phyloP scores from a whole-genome alignment of 768 basidiomycete species.

The Russula sp. region DNA sequence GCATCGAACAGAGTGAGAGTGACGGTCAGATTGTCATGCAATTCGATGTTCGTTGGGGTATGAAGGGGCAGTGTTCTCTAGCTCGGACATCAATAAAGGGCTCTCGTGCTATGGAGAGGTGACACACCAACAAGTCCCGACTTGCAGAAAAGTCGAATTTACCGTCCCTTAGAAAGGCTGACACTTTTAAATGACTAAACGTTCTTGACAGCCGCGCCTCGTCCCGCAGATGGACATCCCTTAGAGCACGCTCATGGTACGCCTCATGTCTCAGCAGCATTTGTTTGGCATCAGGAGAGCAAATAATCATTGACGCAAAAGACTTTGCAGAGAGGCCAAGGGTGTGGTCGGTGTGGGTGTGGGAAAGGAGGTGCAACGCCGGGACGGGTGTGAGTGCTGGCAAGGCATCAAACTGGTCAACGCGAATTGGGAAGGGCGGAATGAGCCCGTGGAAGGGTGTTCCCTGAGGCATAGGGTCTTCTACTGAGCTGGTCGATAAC shows the following conservation, averaged over 20 bases:
- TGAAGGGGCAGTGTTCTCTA: constrained; percentile 57
- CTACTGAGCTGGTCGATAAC: no score
- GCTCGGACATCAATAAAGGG: neutral
- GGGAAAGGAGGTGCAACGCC: constrained; percentile 69
- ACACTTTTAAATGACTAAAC: constrained; percentile 59
- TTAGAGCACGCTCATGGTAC: constrained; percentile 53
- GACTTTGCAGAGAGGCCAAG: constrained; percentile 66
- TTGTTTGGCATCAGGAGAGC: constrained; percentile 77
- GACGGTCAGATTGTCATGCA: constrained; percentile 51
- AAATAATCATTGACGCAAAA: constrained; percentile 66
- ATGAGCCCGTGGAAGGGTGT: constrained; percentile 73
- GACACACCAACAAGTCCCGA: constrained; percentile 60
- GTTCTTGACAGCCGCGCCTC: constrained; percentile 42
- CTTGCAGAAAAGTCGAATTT: constrained; percentile 42
- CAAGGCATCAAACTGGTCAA: constrained; percentile 67
- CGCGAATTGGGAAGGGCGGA: constrained; percentile 71
- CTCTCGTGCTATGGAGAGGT: neutral
- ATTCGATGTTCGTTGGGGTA: constrained; percentile 52
- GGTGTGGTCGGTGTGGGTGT: constrained; percentile 88
- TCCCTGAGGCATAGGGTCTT: constrained; percentile 55
- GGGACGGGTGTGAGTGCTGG: constrained; percentile 32
- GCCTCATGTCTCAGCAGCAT: constrained; percentile 79
- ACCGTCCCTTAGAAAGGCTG: constrained; percentile 41
- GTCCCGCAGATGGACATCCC: constrained; percentile 42
- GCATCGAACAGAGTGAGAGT: constrained; percentile 80